Percentiles rank a stretch among this genome's conserved stretches.
These are phyloP conservation scores for Samsoniella hepiali DNA, from an alignment of 2,329 filamentous ascomycete species.

Conservation along the genomic window DNA sequence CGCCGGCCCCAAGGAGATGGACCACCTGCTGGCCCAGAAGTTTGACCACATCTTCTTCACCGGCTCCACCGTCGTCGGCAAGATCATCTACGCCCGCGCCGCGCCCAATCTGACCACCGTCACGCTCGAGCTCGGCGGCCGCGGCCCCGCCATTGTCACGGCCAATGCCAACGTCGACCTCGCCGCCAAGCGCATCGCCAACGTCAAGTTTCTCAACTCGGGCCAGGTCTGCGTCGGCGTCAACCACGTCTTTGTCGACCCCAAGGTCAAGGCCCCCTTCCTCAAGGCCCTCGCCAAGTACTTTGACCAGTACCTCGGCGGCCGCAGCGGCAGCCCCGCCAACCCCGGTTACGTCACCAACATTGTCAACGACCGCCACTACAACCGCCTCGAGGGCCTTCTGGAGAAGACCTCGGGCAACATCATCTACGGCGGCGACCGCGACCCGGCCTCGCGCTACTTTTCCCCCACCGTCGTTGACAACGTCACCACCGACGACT, in stretches of 20 bases:
- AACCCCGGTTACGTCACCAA: conserved; percentile 25
- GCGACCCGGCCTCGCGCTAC: conserved; percentile 29
- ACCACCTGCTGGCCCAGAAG: conserved; percentile 34
- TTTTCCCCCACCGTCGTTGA: conserved; percentile 39
- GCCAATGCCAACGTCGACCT: conserved; percentile 39
- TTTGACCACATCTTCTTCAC: conserved; percentile 48
- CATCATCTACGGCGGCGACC: conserved; percentile 34
- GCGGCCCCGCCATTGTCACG: conserved; percentile 42
- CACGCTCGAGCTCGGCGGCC: conserved; percentile 44
- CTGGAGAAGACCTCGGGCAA: conserved; percentile 36
- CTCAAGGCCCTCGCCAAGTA: conserved; percentile 32
- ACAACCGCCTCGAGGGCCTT: conserved; percentile 37
- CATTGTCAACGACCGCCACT: conserved; percentile 43
- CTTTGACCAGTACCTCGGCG: conserved; percentile 31
- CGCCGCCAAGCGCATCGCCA: conserved; percentile 42
- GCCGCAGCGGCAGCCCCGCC: conserved; percentile 21
- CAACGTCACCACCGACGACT: conserved; percentile 34
- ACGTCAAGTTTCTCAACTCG: conserved; percentile 40
- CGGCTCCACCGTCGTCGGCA: conserved; percentile 37
- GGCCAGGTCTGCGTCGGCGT: conserved; percentile 31
- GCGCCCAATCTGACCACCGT: conserved; percentile 44
- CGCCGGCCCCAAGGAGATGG: conserved; percentile 37
- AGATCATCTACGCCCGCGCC: conserved; percentile 38
- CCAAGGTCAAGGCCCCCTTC: conserved; percentile 36
- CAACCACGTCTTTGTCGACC: conserved; percentile 45